Conservation (phyloP, 148 eudicot genomes). For the Chenopodium suecicum region DNA sequence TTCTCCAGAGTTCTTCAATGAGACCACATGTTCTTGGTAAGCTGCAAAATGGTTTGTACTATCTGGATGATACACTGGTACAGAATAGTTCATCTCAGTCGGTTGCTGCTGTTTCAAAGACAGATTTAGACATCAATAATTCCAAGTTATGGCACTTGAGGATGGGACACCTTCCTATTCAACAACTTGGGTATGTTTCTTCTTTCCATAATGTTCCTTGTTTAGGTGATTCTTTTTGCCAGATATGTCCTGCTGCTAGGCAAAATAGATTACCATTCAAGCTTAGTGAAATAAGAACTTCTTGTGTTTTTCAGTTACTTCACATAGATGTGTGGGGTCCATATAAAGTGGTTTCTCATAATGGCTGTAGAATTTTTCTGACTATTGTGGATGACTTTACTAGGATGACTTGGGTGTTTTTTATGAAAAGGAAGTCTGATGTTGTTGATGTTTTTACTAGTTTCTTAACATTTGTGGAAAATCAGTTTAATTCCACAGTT, state of each 20-base stretch:
- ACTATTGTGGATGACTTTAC: not conserved
- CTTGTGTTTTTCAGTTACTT: not conserved
- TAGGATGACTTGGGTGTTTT: not conserved
- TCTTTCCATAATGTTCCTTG: not conserved
- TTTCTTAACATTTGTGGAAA: not conserved
- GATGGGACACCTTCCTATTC: not conserved
- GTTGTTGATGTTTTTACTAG: not conserved
- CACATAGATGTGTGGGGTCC: not conserved
- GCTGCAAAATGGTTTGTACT: no score
- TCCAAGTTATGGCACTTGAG: no score
- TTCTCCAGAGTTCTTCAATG: no score
- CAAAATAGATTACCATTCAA: not conserved
- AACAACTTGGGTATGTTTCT: not conserved
- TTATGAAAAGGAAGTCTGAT: not conserved
- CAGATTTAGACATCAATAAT: no score
- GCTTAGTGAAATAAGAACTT: not conserved
- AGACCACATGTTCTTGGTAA: no score
- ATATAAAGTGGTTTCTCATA: not conserved
- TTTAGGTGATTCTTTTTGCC: not conserved
- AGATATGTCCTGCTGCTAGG: not conserved
- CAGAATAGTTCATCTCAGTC: no score
- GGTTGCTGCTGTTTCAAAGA: no score
- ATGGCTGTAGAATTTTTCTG: not conserved
- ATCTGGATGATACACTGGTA: no score
- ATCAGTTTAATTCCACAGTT: not conserved